Base-by-base conservation (phyloP, 2,329 filamentous ascomycete species). In the Arachnomyces sp. region DNA sequence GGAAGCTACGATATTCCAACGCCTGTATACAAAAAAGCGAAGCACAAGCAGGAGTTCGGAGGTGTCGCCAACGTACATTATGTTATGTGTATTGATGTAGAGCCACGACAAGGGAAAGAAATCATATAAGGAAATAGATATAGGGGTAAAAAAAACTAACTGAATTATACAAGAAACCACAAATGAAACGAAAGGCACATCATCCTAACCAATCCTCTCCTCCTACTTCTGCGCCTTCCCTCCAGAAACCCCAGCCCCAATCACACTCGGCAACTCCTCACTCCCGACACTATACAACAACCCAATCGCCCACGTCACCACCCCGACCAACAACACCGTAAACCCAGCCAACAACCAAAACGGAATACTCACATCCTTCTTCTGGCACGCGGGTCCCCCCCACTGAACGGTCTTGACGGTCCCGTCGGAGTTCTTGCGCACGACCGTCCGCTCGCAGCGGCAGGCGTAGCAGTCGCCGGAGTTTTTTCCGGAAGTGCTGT, bases 211-310 rank as follows among this genome's bases (percentile, higher is more conserved):
- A 5, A 5, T 9, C 21, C 9, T 25, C 21, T 25, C 21, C 21
- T 15, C 11, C 57, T 44, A 66, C 47, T 62, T 71, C 52, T 70
- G 67, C 42, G 56, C 50, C 37, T 59, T 87, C 28, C 80, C 73
- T 43, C 80, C 77, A 49, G 83, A 85, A 29, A 98, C 90, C 48
- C 92, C 92, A 35, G 92, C 92, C n/a, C 88, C 87, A 62, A 98
- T 89, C 7, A 98, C 90, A 52, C 88, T 88, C 0, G 92, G 92
- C 48, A 96, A 71, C 65, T 88, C 84, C 69, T 94, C 81, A 60
- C 84, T 78, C 28, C 90, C 92, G 55, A 96, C 85, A 47, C 71
- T 81, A 63, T 83, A 92, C 39, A 98, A 63, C 72, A 94, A 69
- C 4, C 82, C 79, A 52, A 96, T 81, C 8, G 78, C 80, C 59